Base-by-base conservation (phyloP, 2,329 filamentous ascomycete species). In the Fusarium pilosicola region DNA sequence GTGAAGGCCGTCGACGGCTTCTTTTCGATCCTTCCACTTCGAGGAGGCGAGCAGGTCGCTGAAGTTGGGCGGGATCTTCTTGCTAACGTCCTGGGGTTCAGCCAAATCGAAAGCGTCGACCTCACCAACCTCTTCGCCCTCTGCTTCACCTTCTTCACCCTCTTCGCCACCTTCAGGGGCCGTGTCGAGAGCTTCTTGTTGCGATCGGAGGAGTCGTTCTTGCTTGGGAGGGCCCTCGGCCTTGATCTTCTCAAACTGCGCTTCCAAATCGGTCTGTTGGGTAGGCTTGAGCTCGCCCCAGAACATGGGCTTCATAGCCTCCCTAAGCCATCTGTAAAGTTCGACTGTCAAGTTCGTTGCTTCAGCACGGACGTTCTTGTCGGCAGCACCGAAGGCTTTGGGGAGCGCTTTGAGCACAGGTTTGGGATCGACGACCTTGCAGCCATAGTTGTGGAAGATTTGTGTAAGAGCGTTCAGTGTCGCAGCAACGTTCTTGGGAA, bases 11-110 rank as follows among this genome's bases (percentile, higher is more conserved):
- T 99, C 96, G 7, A 98, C 87, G 0, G 94, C 94, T 76, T 99
- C 96, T 83, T 99, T 99, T 70, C 96, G 89, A 76, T 99, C 97
- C 81, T 99, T 99, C 96, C 96, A 99, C 81, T 99, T 99, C 1
- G 95, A 92, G 15, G 96, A 98, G 1, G 89, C 92, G 36, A 99
- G 85, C 67, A 93, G 91, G 28, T 99, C 96, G 74, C 90, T 88
- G 74, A 98, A 95, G 80, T 95, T 91, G 44, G 91, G 90, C 0
- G 96, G 93, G 7, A 98, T 87, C 77, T 96, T 96, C 42, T 93
- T 88, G 63, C 94, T 83, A 2, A 98, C 91, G 80, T 99, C 95
- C 68, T 98, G 92, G 1, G 96, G 94, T 80, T 97, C 95, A 41
- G 93, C 92, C 45, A 96, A 84, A 78, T 95, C 93, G 77, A 94